Evolutionary conservation across 805 yeast genomes (phyloP), one percentile per base, ranked within the genome.

Genomic region (Tetrapisispora fleetii): DNA sequence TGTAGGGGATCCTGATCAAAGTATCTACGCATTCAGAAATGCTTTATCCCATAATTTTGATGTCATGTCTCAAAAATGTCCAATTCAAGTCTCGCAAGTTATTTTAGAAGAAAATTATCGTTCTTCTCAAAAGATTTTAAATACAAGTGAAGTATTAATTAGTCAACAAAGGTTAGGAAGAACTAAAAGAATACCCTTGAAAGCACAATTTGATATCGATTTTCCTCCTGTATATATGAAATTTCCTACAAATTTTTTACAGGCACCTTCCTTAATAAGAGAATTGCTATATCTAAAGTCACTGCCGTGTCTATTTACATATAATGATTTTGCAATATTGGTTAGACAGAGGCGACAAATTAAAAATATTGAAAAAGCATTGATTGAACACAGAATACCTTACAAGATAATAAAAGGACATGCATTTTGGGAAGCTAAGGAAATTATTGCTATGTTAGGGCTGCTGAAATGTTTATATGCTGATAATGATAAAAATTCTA

Each of bases 1-100:
- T 1, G 97, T 91, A 2, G 99, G 99, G 1, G 99, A 91, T 60
- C 96, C 96, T 0, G 96, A 93, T 64, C 99, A 91, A 65, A 83
- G 95, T 59, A 91, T 91, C 21, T 91, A 93, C 63, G 88, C 83
- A 0, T 91, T 91, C 56, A 71, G 98, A 51, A 80, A 83, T 57
- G 97, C 97, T 0, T 79, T 80, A 35, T 72, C 83, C 1, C 67
- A 71, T 17, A 89, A 85, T 57, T 86, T 90, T 56, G 67, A 67
- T 38, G 68, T 69, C 14, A 79, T 88, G 85, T 63, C 67, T 38
- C 54, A 59, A 1, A 58, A 56, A 24, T 68, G 70, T 47, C 71
- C 77, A 21, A 43, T 62, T 11, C 53, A 55, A 39, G 60, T 64
- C 30, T 51, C 64, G 1, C 58, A 62, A 16, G 67, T 81, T 1